Conservation (phyloP, 345 rosid species). For the Citrus trifoliata region DNA sequence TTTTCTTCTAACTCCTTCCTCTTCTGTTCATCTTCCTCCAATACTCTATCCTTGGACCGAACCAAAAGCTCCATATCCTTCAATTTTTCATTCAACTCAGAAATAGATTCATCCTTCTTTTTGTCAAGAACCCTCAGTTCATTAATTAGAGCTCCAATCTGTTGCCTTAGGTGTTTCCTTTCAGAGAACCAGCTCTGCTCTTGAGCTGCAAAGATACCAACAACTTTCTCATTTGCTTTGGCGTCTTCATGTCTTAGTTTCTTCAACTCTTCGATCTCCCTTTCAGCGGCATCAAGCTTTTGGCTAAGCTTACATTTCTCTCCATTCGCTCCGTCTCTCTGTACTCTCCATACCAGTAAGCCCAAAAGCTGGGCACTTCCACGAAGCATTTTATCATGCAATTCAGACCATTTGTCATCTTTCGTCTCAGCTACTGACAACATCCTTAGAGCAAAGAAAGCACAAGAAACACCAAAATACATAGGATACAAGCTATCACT, state of each 20-base stretch:
- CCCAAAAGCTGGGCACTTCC: slow-evolving; percentile 68
- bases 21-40: slow-evolving; percentile 54
- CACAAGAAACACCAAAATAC: slow-evolving; percentile 73
- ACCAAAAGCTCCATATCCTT: slow-evolving; percentile 52
- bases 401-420: slow-evolving; percentile 54
- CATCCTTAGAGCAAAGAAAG: slow-evolving; percentile 48
- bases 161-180: slow-evolving; percentile 55
- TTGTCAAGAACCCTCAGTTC: slow-evolving; percentile 46
- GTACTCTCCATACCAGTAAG: slow-evolving; percentile 65
- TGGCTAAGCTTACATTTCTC: slow-evolving; percentile 35
- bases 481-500: slow-evolving; percentile 44
- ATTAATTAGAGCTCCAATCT: slow-evolving; percentile 58
- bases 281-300: slow-evolving; percentile 53
- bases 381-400: slow-evolving; percentile 50
- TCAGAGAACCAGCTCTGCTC: slow-evolving; percentile 85
- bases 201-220: slow-evolving; percentile 73
- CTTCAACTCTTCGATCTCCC: slow-evolving; percentile 58
- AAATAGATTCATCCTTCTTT: slow-evolving; percentile 41
- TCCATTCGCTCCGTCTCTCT: slow-evolving; percentile 34
- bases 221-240: slow-evolving; percentile 92
- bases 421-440: slow-evolving; percentile 35
- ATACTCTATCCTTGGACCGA: slow-evolving; percentile 50
- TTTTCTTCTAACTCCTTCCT: slow-evolving; percentile 57
- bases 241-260: slow-evolving; percentile 73
- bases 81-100: slow-evolving; percentile 45